Base-by-base conservation (phyloP, 148 eudicot species). In the Rhododendron griersonianum region DNA sequence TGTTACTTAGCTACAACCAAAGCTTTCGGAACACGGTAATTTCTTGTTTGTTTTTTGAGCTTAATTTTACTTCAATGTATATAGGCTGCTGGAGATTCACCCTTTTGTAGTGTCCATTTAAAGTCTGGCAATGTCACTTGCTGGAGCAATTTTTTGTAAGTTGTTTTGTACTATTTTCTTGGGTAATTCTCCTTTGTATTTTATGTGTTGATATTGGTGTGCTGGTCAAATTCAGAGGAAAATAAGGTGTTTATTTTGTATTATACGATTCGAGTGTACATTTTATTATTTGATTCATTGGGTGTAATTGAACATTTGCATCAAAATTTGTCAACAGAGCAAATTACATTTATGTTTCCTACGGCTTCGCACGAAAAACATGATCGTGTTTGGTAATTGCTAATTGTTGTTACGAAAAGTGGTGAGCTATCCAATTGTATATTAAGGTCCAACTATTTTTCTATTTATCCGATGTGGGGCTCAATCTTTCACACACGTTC, bases 111-210 rank as follows among this genome's bases (percentile, higher is more conserved):
- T 84, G 78, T 30, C 53, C 37, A 33, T 45, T 82, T 85, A 47
- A 39, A 85, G 80, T 80, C 81, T 84, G 25, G 57, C 59, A 69
- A 76, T 53, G 88, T 81, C 77, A 69, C 71, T 75, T 84, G 65
- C 82, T 84, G 78, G 18, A 73, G 82, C 76, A 71, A 83, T 86
- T 82, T 87, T 89, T 90, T 90, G 88, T 86, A 84, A 81, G 18
- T 19, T 77, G 89, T 69, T 23, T 80, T 78, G 35, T 35, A 33
- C 35, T 59, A 83, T 80, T 37, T 69, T 53, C 84, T 73, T 78
- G n/a, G 71, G 78, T 50, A 78, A 50, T 71, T 85, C 69, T 41
- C 80, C 77, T 48, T 65, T 83, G 82, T 73, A 28, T 1, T 89
- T 84, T 85, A 77, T 84, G 83, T 81, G 85, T 33, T 78, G 50